phyloP scores from a whole-genome alignment of 371 early-diverging fungal genomes.

The Smittium culicis region DNA sequence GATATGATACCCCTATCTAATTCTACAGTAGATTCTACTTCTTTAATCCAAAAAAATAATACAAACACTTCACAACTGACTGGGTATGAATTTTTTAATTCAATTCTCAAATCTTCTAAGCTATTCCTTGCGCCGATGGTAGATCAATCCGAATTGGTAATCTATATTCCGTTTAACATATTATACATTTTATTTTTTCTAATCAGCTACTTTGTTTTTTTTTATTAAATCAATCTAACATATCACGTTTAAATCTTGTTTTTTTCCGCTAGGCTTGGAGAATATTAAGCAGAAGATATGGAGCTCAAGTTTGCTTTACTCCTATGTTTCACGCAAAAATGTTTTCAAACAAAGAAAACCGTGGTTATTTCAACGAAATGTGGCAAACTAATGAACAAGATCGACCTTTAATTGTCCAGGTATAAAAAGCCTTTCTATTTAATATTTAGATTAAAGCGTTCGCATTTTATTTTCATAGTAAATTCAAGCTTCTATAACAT shows the following conservation, averaged over 20 bases:
- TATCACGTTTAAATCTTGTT: too few species aligned
- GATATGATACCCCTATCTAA: background rate
- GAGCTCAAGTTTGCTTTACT: constrained; percentile 90
- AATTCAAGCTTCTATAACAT: too few species aligned
- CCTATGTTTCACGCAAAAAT: constrained; percentile 96
- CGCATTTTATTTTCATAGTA: too few species aligned
- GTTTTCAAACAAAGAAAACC: constrained; percentile 49
- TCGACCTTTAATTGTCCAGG: constrained; percentile 85
- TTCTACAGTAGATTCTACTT: background rate
- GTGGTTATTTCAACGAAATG: constrained; percentile 53
- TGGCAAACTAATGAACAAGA: constrained; percentile 67
- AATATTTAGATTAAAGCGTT: constrained; percentile 3
- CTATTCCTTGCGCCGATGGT: constrained; percentile 90
- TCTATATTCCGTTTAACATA: too few species aligned
- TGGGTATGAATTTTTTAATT: constrained; percentile 57
- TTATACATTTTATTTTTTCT: too few species aligned
- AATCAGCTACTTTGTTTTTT: too few species aligned
- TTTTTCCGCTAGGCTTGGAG: too few species aligned
- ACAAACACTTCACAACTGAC: background rate
- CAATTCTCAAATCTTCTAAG: constrained; percentile 53
- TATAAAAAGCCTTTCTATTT: constrained; percentile 4
- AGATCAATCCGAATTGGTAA: constrained; percentile 72
- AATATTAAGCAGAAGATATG: constrained; percentile 75
- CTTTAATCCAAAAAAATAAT: background rate
- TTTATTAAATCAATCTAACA: too few species aligned